Conservation (phyloP, 1,139 yeast genomes). For the Debaryomyces psychrophilus region DNA sequence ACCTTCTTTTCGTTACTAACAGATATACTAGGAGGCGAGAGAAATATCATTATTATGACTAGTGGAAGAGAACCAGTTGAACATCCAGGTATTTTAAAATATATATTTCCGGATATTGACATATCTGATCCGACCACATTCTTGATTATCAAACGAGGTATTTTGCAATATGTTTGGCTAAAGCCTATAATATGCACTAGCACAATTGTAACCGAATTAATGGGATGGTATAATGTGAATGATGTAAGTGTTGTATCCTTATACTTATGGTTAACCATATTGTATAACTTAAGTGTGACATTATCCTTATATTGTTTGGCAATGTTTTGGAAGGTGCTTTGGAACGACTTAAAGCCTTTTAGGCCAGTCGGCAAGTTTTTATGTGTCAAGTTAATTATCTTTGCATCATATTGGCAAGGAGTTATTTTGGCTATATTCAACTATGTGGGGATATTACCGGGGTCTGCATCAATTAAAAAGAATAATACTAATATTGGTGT, state of each 20-base stretch:
- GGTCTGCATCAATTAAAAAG: slow-evolving; percentile 28
- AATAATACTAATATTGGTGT: slow-evolving; percentile 49
- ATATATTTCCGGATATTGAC: slow-evolving; percentile 62
- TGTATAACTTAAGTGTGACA: slow-evolving; percentile 81
- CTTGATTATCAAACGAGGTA: slow-evolving; percentile 76
- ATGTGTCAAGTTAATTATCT: slow-evolving; percentile 89
- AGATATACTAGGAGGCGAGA: slow-evolving; percentile 87
- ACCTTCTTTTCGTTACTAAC: slow-evolving; percentile 86
- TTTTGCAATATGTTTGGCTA: slow-evolving; percentile 92
- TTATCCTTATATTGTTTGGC: slow-evolving; percentile 84
- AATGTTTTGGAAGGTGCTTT: slow-evolving; percentile 86
- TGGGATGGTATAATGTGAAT: slow-evolving; percentile 55
- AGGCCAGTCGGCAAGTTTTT: slow-evolving; percentile 91
- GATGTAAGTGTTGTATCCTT: slow-evolving; percentile 52
- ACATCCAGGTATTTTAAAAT: slow-evolving; percentile 66
- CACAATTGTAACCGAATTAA: slow-evolving; percentile 53
- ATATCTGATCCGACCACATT: slow-evolving; percentile 86
- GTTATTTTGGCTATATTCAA: slow-evolving; percentile 65
- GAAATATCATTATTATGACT: slow-evolving; percentile 73
- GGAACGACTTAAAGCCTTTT: slow-evolving; percentile 74
- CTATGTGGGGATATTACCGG: slow-evolving; percentile 54
- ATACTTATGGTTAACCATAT: slow-evolving; percentile 66
- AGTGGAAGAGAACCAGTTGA: slow-evolving; percentile 74
- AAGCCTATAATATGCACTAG: slow-evolving; percentile 76
- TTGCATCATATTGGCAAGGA: slow-evolving; percentile 98